Base-by-base conservation (phyloP, 768 basidiomycete genomes). In the Boletus eberwhitei region DNA sequence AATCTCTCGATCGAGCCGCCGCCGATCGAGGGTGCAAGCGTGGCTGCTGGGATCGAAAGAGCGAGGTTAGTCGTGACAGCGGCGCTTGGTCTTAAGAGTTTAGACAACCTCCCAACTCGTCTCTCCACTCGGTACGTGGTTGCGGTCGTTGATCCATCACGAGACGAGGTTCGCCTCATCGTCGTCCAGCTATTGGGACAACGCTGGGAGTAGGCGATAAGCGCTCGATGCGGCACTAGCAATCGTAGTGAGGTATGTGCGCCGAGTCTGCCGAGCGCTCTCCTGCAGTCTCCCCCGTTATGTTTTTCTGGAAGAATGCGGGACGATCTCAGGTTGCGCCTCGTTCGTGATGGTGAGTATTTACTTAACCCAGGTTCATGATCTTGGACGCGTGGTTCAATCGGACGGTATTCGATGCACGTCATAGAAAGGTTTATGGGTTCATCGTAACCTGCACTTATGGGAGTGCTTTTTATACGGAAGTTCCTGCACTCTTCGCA, bases 1-100 rank as follows among this genome's bases (percentile, higher is more conserved):
- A 64, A 64, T n/a, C 19, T 68, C 14, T 68, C 69, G 39, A 69
- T 67, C 61, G 36, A 38, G 24, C 24, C 24, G 24, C 24, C 24
- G 24, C 24, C 24, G 6, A 6, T 26, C 34, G 67, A 68, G 8
- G 57, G 55, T 4, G 21, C n/a, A 11, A 52, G 41, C 22, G 38
- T 67, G 3, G 49, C 61, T 14, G 21, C 56, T 24, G 24, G 24
- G 5, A 52, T 60, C 29, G 61, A 62, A 42, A 66, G 50, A 32
- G 67, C 55, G 1, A 57, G 58, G 2, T n/a, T 65, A 4, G 24
- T 62, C 19, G 65, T 55, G 34, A 47, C 56, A 9, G 61, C 60
- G 8, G 71, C 68, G 34, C 62, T 70, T 24, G 71, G 62, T 34
- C 54, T 69, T 2, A 22, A 22, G 24, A 2, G 24, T 6, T 26